Evolutionary conservation across 2,329 filamentous ascomycete species (phyloP).

Genomic region (Meredithiella fracta): DNA sequence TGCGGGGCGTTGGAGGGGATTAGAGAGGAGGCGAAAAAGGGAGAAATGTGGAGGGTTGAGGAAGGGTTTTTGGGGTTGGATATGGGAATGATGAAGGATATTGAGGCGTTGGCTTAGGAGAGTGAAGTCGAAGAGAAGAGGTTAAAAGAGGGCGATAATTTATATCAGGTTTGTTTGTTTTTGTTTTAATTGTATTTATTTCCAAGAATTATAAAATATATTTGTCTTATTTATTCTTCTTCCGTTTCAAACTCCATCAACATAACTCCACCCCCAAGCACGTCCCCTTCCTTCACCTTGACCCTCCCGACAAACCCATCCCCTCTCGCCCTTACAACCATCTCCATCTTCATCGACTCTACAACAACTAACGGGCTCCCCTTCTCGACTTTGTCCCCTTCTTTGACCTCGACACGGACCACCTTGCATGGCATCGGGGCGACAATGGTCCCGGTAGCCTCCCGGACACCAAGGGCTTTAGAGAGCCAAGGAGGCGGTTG

Average conservation of each 20-base stretch:
- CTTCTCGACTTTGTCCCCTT: constrained; percentile 69
- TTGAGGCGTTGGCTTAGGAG: constrained; percentile 7
- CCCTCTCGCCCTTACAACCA: constrained; percentile 62
- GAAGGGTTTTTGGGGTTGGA: constrained; percentile 71
- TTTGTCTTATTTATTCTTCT: neutral
- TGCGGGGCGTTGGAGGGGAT: constrained; percentile 57
- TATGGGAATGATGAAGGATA: constrained; percentile 19
- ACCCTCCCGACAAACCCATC: constrained; percentile 55
- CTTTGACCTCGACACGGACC: constrained; percentile 69
- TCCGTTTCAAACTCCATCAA: constrained; percentile 54
- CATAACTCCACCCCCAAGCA: constrained; percentile 61
- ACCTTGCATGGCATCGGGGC: constrained; percentile 98
- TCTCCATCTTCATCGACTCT: constrained; percentile 86
- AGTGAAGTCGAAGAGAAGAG: too few relatives aligned
- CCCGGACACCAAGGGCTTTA: constrained; percentile 71
- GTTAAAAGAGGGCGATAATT: too few relatives aligned
- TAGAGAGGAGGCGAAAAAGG: constrained; percentile 21
- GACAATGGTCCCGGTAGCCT: constrained; percentile 63
- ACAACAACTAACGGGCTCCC: constrained; percentile 79
- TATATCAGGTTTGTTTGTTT: neutral
- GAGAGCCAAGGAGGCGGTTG: constrained; percentile 62
- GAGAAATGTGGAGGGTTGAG: constrained; percentile 62
- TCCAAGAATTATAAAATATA: neutral
- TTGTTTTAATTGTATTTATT: neutral
- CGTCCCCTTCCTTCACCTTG: constrained; percentile 60